Conservation (phyloP, 2,329 filamentous ascomycete genomes). For the Trichophyton schoenleinii region DNA sequence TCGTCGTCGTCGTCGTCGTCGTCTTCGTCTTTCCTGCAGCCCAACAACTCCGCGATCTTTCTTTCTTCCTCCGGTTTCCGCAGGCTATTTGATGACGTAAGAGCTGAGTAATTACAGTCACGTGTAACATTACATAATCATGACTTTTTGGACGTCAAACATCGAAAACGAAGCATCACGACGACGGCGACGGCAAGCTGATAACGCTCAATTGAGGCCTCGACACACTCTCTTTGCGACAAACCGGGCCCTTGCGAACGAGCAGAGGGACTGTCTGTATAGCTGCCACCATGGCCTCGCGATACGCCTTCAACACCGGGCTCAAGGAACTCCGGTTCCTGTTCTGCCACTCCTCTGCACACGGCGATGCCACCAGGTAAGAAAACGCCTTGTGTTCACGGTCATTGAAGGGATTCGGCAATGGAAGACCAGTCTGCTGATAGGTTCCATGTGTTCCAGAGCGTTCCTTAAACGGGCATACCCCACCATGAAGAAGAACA, state of each 20-base stretch:
- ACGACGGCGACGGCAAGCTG: background rate
- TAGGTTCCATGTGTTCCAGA: conserved; percentile 25
- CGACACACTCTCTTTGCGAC: background rate
- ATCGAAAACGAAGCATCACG: background rate
- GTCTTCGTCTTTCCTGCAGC: background rate
- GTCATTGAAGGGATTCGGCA: background rate
- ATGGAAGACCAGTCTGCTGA: background rate
- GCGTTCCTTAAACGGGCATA: conserved; percentile 84
- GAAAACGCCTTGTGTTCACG: conserved; percentile 17
- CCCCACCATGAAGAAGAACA: conserved; percentile 98
- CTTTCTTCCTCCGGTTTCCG: background rate
- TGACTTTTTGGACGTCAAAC: background rate
- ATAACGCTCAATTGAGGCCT: conserved; percentile 12
- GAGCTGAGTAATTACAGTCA: background rate
- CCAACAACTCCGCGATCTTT: background rate
- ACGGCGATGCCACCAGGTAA: conserved; percentile 79
- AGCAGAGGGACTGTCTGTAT: conserved; percentile 1
- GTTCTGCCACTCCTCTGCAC: conserved; percentile 88
- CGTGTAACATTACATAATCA: background rate
- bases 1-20: no score
- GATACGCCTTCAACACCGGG: conserved; percentile 79
- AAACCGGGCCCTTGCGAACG: background rate
- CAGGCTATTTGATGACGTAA: background rate
- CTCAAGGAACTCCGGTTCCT: conserved; percentile 95
- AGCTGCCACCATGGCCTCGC: conserved; percentile 59